These are phyloP conservation scores for Rhizodiscina lignyota DNA, from an alignment of 495 filamentous ascomycete genomes.

Conservation along the genomic window DNA sequence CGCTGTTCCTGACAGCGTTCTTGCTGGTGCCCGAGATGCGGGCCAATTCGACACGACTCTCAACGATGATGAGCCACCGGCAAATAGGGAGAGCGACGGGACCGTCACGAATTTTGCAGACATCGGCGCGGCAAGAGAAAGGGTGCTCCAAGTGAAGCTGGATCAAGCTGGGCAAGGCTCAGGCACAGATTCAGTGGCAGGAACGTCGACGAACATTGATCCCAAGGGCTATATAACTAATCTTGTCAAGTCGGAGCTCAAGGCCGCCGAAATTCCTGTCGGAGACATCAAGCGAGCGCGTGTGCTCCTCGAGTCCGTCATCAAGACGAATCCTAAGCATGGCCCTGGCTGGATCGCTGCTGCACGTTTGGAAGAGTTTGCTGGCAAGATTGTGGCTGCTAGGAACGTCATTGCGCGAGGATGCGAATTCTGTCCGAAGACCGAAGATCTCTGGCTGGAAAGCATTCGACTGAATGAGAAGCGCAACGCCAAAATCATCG, in stretches of 20 bases:
- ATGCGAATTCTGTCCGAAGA: constrained; percentile 80
- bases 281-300: constrained; percentile 94
- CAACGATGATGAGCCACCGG: constrained; percentile 44
- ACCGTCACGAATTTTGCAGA: constrained; percentile 97
- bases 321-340: constrained; percentile 87
- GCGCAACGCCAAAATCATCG: constrained; percentile 87
- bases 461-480: constrained; percentile 83
- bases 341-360: constrained; percentile 95
- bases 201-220: constrained; percentile 83
- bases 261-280: constrained; percentile 64
- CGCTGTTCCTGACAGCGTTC: constrained; percentile 90
- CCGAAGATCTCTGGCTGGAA: constrained; percentile 89
- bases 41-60: constrained; percentile 74
- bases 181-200: constrained; percentile 50
- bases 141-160: constrained; percentile 76
- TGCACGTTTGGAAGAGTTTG: constrained; percentile 79
- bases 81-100: constrained; percentile 44
- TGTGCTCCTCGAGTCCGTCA: constrained; percentile 82
- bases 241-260: constrained; percentile 59
- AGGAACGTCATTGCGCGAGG: constrained; percentile 72
- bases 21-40: constrained; percentile 66
- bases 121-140: constrained; percentile 88
- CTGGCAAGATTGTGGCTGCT: constrained; percentile 76
- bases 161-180: constrained; percentile 61
- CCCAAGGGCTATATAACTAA: constrained; percentile 91